Evolutionary conservation across 2,329 filamentous ascomycete species (phyloP).

Genomic region (Beauveria rudraprayagi): DNA sequence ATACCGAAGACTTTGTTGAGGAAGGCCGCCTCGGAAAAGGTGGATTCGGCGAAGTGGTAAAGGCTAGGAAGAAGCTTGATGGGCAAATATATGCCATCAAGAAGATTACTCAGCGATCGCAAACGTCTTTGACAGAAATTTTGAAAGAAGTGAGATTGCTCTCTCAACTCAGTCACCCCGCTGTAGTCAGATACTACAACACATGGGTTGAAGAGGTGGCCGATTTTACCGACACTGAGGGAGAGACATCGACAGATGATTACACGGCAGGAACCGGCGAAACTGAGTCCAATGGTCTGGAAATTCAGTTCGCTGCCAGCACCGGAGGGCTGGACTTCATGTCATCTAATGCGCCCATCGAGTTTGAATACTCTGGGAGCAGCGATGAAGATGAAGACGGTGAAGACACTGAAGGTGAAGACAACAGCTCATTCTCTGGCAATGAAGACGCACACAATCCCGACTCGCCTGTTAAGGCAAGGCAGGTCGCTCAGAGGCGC

Average conservation of each 20-base stretch:
- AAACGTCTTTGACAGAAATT: slow-evolving; percentile 71
- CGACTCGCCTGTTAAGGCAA: slow-evolving; percentile 25
- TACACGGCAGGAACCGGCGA: slow-evolving; percentile 29
- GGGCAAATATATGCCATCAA: slow-evolving; percentile 94
- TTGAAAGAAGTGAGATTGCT: slow-evolving; percentile 80
- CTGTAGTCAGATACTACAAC: slow-evolving; percentile 82
- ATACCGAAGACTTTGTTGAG: slow-evolving; percentile 83
- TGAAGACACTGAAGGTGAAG: slow-evolving; percentile 38
- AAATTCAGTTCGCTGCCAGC: slow-evolving; percentile 59
- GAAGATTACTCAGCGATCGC: slow-evolving; percentile 80
- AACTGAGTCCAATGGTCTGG: slow-evolving; percentile 32
- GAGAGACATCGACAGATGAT: slow-evolving; percentile 46
- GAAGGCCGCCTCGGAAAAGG: slow-evolving; percentile 84
- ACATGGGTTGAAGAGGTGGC: slow-evolving; percentile 80
- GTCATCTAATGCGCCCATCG: slow-evolving; percentile 73
- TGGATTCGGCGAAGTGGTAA: slow-evolving; percentile 93
- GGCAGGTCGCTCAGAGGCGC: slow-evolving; percentile 21
- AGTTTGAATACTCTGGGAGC: slow-evolving; percentile 61
- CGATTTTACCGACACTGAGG: slow-evolving; percentile 47
- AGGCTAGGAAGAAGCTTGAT: slow-evolving; percentile 89
- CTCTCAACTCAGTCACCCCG: slow-evolving; percentile 85
- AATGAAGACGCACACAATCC: slow-evolving; percentile 24
- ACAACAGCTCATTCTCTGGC: slow-evolving; percentile 26
- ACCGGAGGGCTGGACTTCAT: slow-evolving; percentile 87
- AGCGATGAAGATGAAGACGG: slow-evolving; percentile 38